These are phyloP conservation scores for Akanthomyces uredinophilus DNA, from an alignment of 2,329 filamentous ascomycete species.

Conservation along the genomic window DNA sequence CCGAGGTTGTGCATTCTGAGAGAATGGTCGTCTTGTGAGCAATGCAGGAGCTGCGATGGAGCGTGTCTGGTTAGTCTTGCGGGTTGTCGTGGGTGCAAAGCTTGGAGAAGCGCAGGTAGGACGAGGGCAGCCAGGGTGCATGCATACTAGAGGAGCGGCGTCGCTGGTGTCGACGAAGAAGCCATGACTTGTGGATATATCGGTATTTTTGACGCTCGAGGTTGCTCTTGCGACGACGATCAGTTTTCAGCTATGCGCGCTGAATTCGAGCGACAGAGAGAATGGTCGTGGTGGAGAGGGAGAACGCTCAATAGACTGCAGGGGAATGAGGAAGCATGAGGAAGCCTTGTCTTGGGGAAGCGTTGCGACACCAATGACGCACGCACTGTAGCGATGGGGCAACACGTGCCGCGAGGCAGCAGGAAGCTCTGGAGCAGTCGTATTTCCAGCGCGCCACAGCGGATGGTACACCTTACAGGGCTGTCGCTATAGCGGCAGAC, in stretches of 20 bases:
- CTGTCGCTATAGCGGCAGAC: neutral
- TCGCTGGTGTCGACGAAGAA: slow-evolving; percentile 62
- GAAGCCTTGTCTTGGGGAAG: neutral
- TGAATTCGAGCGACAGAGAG: neutral
- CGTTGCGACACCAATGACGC: slow-evolving; percentile 8
- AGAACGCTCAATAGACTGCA: neutral
- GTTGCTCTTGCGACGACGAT: neutral
- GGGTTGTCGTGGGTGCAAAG: neutral
- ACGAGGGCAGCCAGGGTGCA: neutral
- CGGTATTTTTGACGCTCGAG: neutral
- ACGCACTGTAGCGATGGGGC: neutral
- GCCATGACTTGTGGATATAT: slow-evolving; percentile 47
- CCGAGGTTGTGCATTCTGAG: slow-evolving; percentile 82
- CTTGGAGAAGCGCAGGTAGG: neutral
- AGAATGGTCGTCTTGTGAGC: slow-evolving; percentile 91
- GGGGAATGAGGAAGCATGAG: neutral
- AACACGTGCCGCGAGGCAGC: slow-evolving; percentile 2
- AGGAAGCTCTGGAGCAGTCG: neutral
- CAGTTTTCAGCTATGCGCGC: neutral
- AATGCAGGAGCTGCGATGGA: slow-evolving; percentile 70
- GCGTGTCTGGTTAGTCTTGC: neutral
- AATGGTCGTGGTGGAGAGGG: neutral
- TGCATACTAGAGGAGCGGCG: slow-evolving; percentile 67
- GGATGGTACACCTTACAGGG: neutral
- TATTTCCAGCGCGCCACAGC: neutral